Base-by-base conservation (phyloP, 2,329 filamentous ascomycete genomes). In the Penicillium sp. region DNA sequence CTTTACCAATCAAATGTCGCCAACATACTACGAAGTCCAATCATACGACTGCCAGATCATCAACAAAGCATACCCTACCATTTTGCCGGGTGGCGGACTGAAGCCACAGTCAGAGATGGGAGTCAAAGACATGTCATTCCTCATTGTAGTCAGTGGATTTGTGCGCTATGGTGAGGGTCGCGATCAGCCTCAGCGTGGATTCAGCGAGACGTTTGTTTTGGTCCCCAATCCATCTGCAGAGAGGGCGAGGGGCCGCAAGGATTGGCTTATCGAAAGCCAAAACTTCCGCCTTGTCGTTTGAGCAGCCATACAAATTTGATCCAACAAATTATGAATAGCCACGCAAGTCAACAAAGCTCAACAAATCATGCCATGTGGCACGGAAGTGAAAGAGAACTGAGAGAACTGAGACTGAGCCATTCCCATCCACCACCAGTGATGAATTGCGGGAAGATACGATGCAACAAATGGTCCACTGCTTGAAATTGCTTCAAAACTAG, bases 141-240 rank as follows among this genome's bases (percentile, higher is more conserved):
- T 88, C 36, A 83, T 95, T n/a, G 82, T 87, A 57, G 85, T 91
- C 51, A 89, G 84, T 68, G 91, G 91, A 5, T 84, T 80, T 60
- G 85, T 95, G 38, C 82, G 85, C 62, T 88, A 89, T 68, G 87
- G 87, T 48, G 83, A 84, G 57, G 72, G 74, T 44, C 81, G 81
- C 64, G 84, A 87, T 31, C 83, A 84, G 15, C 82, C 82, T 15
- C 82, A 85, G 72, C 85, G 85, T 64, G 85, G 84, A 36, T 96
- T 96, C 72, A 88, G 86, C 67, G 92, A 96, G 73, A 87, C 83
- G 0, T 88, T 96, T 70, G 83, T 95, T 25, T 79, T 96, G 53
- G 89, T 93, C 38, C 91, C 92, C 8, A 90, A 91, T 58, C 67
- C 71, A 16, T 64, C 68, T 11, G 60, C 75, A 82, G 85, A 73